Evolutionary conservation across 2,329 filamentous ascomycete genomes (phyloP).

Genomic region (Neofusicoccum sp.): DNA sequence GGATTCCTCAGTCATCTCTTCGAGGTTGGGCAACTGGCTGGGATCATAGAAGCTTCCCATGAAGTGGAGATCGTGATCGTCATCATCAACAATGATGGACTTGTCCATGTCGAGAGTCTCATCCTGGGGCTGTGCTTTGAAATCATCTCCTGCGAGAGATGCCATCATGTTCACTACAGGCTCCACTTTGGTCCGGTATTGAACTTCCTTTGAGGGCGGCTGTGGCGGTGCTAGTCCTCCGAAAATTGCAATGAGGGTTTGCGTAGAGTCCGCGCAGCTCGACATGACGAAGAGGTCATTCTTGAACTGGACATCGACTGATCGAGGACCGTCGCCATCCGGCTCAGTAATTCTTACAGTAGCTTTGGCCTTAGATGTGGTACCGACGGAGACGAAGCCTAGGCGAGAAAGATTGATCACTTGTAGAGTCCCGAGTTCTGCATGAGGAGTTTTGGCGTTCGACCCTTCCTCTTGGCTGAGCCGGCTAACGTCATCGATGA

Average conservation of each 20-base stretch:
- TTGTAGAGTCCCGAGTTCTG: constrained; percentile 43
- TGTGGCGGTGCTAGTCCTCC: constrained; percentile 82
- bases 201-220: constrained; percentile 77
- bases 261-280: constrained; percentile 94
- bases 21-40: constrained; percentile 42
- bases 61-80: constrained; percentile 47
- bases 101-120: constrained; percentile 47
- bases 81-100: constrained; percentile 42
- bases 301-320: constrained; percentile 76
- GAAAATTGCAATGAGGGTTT: constrained; percentile 80
- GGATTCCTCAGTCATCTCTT: constrained; percentile 32
- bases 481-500: constrained; percentile 73
- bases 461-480: constrained; percentile 32
- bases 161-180: constrained; percentile 86
- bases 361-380: constrained; percentile 79
- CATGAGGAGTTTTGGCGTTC: not conserved
- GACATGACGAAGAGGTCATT: constrained; percentile 90
- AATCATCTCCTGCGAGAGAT: constrained; percentile 86
- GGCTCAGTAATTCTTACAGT: constrained; percentile 62
- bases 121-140: constrained; percentile 60
- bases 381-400: constrained; percentile 85
- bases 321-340: constrained; percentile 61
- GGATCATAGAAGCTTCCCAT: constrained; percentile 60
- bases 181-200: constrained; percentile 85
- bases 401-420: constrained; percentile 56